Evolutionary conservation across 805 yeast species (phyloP).

Genomic region (Komagataella populi): DNA sequence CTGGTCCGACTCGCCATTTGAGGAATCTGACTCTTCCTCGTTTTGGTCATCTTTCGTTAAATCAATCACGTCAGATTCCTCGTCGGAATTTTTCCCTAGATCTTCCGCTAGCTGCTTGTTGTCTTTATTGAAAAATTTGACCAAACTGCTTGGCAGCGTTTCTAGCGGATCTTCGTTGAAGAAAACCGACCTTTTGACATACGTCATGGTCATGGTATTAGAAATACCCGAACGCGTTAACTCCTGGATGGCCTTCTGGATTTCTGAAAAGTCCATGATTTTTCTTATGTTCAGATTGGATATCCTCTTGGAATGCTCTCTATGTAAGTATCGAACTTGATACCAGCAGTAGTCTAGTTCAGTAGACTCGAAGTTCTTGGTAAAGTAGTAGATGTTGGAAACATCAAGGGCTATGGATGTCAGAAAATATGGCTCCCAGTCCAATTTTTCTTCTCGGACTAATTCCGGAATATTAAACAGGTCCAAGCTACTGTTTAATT

Average conservation of each 20-base stretch:
- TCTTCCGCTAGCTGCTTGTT: conserved; percentile 5
- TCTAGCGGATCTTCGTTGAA: conserved; percentile 1
- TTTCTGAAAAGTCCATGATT: conserved; percentile 10
- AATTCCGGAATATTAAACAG: conserved; percentile 14
- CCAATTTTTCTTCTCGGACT: conserved; percentile 8
- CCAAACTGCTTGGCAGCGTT: conserved; percentile 12
- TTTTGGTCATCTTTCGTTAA: not conserved
- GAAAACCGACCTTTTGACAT: conserved; percentile 17
- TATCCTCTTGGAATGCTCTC: conserved; percentile 1
- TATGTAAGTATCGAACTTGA: conserved; percentile 3
- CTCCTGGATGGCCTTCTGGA: conserved; percentile 10
- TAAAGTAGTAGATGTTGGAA: conserved; percentile 17
- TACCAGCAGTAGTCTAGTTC: not conserved
- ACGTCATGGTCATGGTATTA: conserved; percentile 18
- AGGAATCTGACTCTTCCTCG: not conserved
- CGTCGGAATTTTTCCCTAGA: conserved; percentile 1
- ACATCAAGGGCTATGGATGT: conserved; percentile 21
- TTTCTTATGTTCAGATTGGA: not conserved
- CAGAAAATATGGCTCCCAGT: conserved; percentile 23
- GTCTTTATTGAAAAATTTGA: conserved; percentile 18
- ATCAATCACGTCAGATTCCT: conserved; percentile 8
- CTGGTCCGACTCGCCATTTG: not conserved
- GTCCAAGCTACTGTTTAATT: conserved; percentile 6
- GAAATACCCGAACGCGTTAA: conserved; percentile 13
- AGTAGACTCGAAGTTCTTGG: not conserved